Percentiles rank a stretch among this genome's conserved stretches.
These are phyloP conservation scores for Plasmodium cynomolgi DNA, from an alignment of 169 alveolate genomes.

Conservation along the genomic window DNA sequence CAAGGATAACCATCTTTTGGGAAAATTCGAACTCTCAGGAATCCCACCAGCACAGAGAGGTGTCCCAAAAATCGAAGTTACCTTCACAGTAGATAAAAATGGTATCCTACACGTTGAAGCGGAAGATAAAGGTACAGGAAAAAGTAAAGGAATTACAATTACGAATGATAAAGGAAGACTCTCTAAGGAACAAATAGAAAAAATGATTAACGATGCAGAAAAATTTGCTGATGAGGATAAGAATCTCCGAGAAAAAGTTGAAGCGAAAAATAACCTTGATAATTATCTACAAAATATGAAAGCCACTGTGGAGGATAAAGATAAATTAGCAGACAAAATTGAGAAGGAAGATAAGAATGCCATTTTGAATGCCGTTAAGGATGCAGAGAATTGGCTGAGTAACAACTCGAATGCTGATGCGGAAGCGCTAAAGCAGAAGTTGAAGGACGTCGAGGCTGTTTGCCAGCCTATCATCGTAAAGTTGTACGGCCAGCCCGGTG, in stretches of 20 bases:
- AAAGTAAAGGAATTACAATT: constrained; percentile 93
- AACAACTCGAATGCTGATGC: constrained; percentile 94
- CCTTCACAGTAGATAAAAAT: constrained; percentile 97
- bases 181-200: constrained; percentile 95
- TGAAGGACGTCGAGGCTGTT: constrained; percentile 93
- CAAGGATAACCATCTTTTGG: constrained; percentile 96
- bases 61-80: constrained; percentile 96
- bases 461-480: constrained; percentile 96
- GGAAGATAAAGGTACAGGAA: constrained; percentile 95
- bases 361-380: constrained; percentile 91
- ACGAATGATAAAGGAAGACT: constrained; percentile 97
- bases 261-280: constrained; percentile 95
- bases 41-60: constrained; percentile 97
- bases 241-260: constrained; percentile 92
- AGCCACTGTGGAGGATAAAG: constrained; percentile 94
- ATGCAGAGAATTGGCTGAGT: constrained; percentile 93
- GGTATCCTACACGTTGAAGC: constrained; percentile 97
- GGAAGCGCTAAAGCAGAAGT: constrained; percentile 93
- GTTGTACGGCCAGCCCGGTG: constrained; percentile 93
- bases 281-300: constrained; percentile 94
- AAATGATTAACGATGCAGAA: constrained; percentile 96
- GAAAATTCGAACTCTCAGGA: constrained; percentile 96
- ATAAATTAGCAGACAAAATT: constrained; percentile 93
- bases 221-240: constrained; percentile 96
- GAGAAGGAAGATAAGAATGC: constrained; percentile 92